These are phyloP conservation scores for Termitomyces titanicus DNA, from an alignment of 768 basidiomycete species.

Conservation along the genomic window DNA sequence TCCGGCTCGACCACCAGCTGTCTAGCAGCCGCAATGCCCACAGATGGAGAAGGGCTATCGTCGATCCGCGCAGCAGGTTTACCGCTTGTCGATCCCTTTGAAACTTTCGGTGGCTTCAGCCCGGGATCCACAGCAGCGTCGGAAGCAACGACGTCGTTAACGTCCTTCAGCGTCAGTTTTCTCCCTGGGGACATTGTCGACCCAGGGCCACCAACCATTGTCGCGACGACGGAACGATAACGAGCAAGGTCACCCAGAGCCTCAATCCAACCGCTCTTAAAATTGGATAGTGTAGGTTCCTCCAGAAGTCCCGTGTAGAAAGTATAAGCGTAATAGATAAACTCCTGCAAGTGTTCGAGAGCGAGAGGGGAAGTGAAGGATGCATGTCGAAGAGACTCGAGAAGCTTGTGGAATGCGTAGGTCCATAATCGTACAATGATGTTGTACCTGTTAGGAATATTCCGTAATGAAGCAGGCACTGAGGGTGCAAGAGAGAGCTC, in stretches of 20 bases:
- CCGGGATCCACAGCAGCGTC: conserved; percentile 14
- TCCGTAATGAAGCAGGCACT: conserved; percentile 84
- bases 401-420: conserved; percentile 82
- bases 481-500: conserved; percentile 81
- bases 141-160: conserved; percentile 40
- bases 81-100: conserved; percentile 38
- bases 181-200: conserved; percentile 25
- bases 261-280: conserved; percentile 89
- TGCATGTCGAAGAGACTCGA: conserved; percentile 86
- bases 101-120: conserved; percentile 3
- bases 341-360: conserved; percentile 90
- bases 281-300: conserved; percentile 64
- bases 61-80: conserved; percentile 54
- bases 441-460: conserved; percentile 92
- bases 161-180: conserved; percentile 51
- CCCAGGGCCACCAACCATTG: conserved; percentile 59
- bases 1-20: conserved; percentile 86
- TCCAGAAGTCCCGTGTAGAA: conserved; percentile 92
- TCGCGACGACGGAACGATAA: conserved; percentile 95
- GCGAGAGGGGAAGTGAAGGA: conserved; percentile 68
- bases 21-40: conserved; percentile 81
- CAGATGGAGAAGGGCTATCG: conserved; percentile 67
- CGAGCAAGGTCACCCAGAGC: conserved; percentile 94
- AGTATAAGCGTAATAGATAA: conserved; percentile 92
- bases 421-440: conserved; percentile 94